Conservation (phyloP, 768 basidiomycete species). For the Agrocybe pediades region DNA sequence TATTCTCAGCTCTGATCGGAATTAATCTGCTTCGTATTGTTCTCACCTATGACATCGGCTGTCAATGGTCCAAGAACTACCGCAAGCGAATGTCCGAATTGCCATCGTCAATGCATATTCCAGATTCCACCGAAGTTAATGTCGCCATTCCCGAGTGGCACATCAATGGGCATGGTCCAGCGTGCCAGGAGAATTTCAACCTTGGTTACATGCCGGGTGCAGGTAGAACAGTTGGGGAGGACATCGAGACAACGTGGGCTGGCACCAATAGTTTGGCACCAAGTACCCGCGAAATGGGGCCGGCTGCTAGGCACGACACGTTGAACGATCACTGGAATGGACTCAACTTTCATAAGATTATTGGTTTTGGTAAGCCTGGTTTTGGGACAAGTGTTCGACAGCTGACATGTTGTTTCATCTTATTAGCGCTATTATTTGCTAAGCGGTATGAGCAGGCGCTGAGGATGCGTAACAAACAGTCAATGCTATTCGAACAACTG, state of each 20-base stretch:
- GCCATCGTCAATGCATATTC: constrained; percentile 5
- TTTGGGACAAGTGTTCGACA: neutral
- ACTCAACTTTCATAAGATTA: constrained; percentile 32
- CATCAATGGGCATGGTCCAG: constrained; percentile 28
- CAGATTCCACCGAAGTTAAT: neutral
- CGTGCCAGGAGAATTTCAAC: constrained; percentile 30
- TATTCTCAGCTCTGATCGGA: constrained; percentile 3
- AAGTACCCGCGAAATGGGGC: constrained; percentile 37
- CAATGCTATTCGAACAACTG: constrained; percentile 1
- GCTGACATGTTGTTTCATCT: neutral
- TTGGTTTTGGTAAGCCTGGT: constrained; percentile 14
- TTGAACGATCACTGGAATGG: constrained; percentile 39
- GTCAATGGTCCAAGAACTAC: constrained; percentile 13
- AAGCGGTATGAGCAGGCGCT: constrained; percentile 8
- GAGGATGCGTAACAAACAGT: constrained; percentile 6
- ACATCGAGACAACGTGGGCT: constrained; percentile 37
- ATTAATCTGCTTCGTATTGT: neutral
- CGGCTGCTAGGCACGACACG: constrained; percentile 29
- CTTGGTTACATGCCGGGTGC: constrained; percentile 28
- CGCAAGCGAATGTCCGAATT: constrained; percentile 1
- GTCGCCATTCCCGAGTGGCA: constrained; percentile 38
- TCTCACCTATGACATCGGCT: constrained; percentile 16
- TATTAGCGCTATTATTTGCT: neutral
- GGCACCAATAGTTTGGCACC: constrained; percentile 28
- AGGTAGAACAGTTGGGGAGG: constrained; percentile 32